phyloP scores from a whole-genome alignment of 2,329 filamentous ascomycete genomes.

The Aspergillus luchuensis region DNA sequence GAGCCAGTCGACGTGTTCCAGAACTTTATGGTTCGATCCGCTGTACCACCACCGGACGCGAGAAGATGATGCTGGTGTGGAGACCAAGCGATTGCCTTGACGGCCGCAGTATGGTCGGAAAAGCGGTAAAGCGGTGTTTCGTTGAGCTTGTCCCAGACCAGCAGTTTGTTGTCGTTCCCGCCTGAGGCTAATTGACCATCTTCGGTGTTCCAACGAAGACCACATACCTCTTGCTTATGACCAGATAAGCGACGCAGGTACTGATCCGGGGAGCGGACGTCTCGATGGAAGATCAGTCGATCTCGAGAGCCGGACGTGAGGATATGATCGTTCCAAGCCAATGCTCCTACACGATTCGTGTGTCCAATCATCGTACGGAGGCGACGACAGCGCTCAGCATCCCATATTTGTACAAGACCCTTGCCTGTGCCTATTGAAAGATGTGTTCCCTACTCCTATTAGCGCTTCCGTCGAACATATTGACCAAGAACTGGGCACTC shows the following conservation, averaged over 20 bases:
- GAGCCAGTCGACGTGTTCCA: constrained; percentile 90
- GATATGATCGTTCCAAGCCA: constrained; percentile 98
- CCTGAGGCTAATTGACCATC: constrained; percentile 93
- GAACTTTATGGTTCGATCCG: constrained; percentile 94
- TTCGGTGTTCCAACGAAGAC: constrained; percentile 94
- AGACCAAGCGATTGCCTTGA: constrained; percentile 98
- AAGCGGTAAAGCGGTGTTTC: constrained; percentile 92
- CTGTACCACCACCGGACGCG: constrained; percentile 94
- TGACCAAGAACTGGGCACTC: constrained; percentile 26
- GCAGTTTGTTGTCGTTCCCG: constrained; percentile 97
- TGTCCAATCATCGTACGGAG: constrained; percentile 96
- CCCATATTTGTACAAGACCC: constrained; percentile 96
- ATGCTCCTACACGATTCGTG: constrained; percentile 84
- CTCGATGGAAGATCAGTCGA: constrained; percentile 89
- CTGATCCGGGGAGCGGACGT: constrained; percentile 89
- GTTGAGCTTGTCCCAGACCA: constrained; percentile 97
- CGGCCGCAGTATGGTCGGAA: constrained; percentile 89
- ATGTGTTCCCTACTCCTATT: constrained; percentile 69
- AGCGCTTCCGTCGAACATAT: constrained; percentile 11
- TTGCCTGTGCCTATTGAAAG: constrained; percentile 93
- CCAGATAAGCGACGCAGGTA: constrained; percentile 84
- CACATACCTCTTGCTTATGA: constrained; percentile 98
- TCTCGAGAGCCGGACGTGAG: constrained; percentile 93
- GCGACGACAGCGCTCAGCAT: constrained; percentile 81
- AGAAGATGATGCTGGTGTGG: constrained; percentile 91